A percentile compares a stretch with the other conserved stretches of the same genome.
Conservation (phyloP, 2,329 filamentous ascomycete species). For the Xylariaceae sp. region DNA sequence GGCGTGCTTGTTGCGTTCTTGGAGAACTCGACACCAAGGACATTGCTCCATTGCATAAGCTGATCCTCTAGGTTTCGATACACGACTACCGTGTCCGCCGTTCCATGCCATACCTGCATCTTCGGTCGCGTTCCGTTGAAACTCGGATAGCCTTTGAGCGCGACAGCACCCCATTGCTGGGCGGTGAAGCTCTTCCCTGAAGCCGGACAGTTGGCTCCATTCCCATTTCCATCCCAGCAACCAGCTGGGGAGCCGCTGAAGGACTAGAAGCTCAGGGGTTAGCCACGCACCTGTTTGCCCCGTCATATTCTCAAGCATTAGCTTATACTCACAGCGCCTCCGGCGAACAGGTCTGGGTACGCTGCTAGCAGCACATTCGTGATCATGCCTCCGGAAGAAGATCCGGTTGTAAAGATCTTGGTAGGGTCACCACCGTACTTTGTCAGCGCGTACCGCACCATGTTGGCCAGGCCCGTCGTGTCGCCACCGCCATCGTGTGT, state of each 20-base stretch:
- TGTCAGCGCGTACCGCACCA: conserved; percentile 13
- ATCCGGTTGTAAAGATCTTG: conserved; percentile 9
- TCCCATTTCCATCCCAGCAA: too few species aligned
- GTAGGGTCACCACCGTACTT: conserved; percentile 6
- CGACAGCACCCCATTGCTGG: not conserved
- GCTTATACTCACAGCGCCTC: too few species aligned
- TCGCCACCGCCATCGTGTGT: conserved; percentile 15
- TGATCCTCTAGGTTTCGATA: conserved; percentile 34
- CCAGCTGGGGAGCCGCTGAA: too few species aligned
- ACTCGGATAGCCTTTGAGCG: conserved; percentile 16
- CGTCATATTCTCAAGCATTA: too few species aligned
- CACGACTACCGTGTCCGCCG: conserved; percentile 21
- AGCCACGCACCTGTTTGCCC: too few species aligned
- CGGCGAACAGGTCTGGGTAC: conserved; percentile 18
- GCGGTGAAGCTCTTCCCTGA: too few species aligned
- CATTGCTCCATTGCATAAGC: conserved; percentile 36
- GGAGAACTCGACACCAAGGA: conserved; percentile 25
- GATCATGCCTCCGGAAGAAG: conserved; percentile 15
- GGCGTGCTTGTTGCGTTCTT: conserved; percentile 4
- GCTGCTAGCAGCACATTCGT: conserved; percentile 15
- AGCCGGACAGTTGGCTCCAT: too few species aligned
- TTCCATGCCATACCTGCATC: conserved; percentile 30
- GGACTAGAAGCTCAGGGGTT: too few species aligned
- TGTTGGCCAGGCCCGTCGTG: conserved; percentile 12
- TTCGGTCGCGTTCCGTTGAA: conserved; percentile 29